Conservation (phyloP, 2,329 filamentous ascomycete genomes). For the Zalaria obscura region DNA sequence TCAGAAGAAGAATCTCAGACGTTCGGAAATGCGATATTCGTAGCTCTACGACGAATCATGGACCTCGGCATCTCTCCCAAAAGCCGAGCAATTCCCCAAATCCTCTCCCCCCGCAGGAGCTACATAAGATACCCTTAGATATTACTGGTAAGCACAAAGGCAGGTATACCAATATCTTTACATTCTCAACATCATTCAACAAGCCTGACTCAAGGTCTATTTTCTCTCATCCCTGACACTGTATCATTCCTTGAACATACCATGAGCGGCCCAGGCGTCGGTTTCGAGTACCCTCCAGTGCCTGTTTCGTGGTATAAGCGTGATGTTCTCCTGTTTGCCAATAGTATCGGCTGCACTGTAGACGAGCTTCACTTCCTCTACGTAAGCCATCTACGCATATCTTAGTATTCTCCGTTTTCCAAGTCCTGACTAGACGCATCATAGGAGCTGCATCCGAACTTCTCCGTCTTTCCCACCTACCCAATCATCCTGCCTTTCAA, state of each 20-base stretch:
- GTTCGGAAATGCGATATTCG: too few species aligned
- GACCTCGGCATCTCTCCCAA: too few species aligned
- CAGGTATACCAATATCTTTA: not conserved
- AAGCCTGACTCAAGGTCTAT: constrained; percentile 3
- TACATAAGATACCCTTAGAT: too few species aligned
- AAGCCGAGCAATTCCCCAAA: too few species aligned
- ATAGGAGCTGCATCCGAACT: constrained; percentile 76
- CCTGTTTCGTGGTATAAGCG: constrained; percentile 71
- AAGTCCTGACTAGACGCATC: not conserved
- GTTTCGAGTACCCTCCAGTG: constrained; percentile 5
- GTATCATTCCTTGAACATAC: not conserved
- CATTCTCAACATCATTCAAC: not conserved
- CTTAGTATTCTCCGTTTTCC: not conserved
- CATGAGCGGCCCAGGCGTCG: constrained; percentile 5
- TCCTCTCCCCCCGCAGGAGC: too few species aligned
- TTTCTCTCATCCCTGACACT: not conserved
- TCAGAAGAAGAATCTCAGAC: too few species aligned
- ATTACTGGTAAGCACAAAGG: too few species aligned
- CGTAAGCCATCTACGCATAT: constrained; percentile 33
- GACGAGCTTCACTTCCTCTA: constrained; percentile 90
- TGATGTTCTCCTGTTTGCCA: constrained; percentile 78
- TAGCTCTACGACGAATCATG: too few species aligned
- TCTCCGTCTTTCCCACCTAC: constrained; percentile 81
- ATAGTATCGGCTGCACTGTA: constrained; percentile 71
- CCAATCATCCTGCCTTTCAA: constrained; percentile 77